Base-by-base conservation (phyloP, 345 rosid genomes). In the Xanthoceras sorbifolium region DNA sequence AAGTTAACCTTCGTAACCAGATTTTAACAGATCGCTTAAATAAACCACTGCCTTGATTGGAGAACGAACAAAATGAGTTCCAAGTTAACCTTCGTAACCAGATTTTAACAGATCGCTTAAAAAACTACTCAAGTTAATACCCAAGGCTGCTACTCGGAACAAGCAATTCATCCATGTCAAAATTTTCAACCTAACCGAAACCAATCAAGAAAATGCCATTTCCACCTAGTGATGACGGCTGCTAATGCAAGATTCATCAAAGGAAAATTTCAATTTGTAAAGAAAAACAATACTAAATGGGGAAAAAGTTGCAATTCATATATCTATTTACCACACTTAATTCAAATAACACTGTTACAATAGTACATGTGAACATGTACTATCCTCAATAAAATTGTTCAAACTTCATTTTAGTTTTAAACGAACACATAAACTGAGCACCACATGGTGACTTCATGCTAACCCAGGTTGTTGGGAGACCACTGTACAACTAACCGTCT, bases 401-500 rank as follows among this genome's bases (percentile, higher is more conserved):
- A 66, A 54, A 54, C 70, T 36, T 11, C 25, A 28, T 31, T 44
- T 48, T 48, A 59, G 44, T 42, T 64, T 64, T 36, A 52, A n/a
- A 12, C 20, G 26, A 34, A 25, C 34, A 75, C 9, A 44, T 44
- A 52, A 75, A 34, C 36, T 14, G 34, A 32, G 63, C 26, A 64
- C 25, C 20, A 3, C 2, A 54, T 17, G 52, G 9, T 40, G 71
- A 55, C 6, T 60, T 42, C 46, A 72, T 48, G 31, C 44, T n/a
- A 48, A 32, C 3, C 28, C 63, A 28, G n/a, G 17, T 67, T 62
- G 28, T 15, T 29, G 28, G 5, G 42, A 60, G 69, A 52, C 17
- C 61, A 50, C 76, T 73, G 52, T 75, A 69, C 76, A 81, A 15
- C 78, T 84, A 96, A 67, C 85, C 84, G 75, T 93, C 87, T 46